phyloP scores from a whole-genome alignment of 768 basidiomycete species.

The Hericium alpestre region DNA sequence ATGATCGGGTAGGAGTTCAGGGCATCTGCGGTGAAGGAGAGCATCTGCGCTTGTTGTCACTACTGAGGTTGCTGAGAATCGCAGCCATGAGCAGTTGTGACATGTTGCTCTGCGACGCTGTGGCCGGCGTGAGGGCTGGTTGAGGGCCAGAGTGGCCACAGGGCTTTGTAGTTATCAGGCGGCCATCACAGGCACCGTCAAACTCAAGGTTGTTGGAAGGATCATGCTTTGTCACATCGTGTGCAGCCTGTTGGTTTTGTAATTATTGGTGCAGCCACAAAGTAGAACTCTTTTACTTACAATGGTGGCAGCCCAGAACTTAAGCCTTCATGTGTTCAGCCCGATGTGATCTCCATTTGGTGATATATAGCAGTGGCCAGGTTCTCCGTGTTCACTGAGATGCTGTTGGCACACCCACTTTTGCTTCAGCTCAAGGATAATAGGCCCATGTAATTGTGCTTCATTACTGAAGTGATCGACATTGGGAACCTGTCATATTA shows the following conservation, averaged over 20 bases:
- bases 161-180: neutral
- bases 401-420: neutral
- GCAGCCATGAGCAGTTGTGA: conserved; percentile 5
- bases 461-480: neutral
- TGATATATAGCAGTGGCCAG: neutral
- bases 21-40: neutral
- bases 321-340: conserved; percentile 7
- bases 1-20: neutral
- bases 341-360: neutral
- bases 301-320: conserved; percentile 11
- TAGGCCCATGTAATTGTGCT: neutral
- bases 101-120: neutral
- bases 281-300: conserved; percentile 1
- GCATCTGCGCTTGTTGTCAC: neutral
- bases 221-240: conserved; percentile 3
- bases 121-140: neutral
- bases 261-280: neutral
- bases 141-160: conserved; percentile 10
- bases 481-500: neutral
- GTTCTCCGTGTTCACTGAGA: neutral
- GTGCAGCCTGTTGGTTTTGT: neutral
- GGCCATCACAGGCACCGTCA: conserved; percentile 10
- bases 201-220: conserved; percentile 9
- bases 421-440: conserved; percentile 1
- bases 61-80: neutral